Conservation (phyloP, 495 filamentous ascomycete genomes). For the Tricharina praecox region DNA sequence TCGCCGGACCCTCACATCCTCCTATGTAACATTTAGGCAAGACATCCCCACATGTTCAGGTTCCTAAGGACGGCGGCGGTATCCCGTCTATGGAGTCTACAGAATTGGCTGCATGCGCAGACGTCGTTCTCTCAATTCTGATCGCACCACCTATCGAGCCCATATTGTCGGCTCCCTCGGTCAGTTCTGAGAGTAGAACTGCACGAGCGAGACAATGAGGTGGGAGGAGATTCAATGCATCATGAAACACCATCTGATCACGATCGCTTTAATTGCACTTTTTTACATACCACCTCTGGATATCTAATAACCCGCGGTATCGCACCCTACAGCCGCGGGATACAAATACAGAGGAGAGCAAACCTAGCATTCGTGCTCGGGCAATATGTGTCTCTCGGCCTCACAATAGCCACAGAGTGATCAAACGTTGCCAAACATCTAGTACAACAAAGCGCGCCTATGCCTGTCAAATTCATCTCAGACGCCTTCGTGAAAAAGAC, state of each 20-base stretch:
- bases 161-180: not conserved
- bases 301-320: conserved; percentile 7
- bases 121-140: not conserved
- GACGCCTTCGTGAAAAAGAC: not conserved
- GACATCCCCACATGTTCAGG: too few species aligned
- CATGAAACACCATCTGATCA: not conserved
- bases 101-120: too few species aligned
- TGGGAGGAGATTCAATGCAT: too few species aligned
- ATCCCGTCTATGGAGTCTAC: too few species aligned
- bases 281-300: not conserved
- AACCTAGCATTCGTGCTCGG: not conserved
- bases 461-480: not conserved
- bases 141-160: not conserved
- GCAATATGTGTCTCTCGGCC: not conserved
- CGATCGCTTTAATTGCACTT: not conserved
- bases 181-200: not conserved
- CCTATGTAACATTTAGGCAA: too few species aligned
- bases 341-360: conserved; percentile 5
- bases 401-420: not conserved
- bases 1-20: too few species aligned
- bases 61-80: too few species aligned
- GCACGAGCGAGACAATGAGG: too few species aligned
- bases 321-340: not conserved
- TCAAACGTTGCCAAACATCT: not conserved
- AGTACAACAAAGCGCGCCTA: not conserved